These are phyloP conservation scores for Fusarium vanettenii DNA, from an alignment of 2,329 filamentous ascomycete species.

Conservation along the genomic window DNA sequence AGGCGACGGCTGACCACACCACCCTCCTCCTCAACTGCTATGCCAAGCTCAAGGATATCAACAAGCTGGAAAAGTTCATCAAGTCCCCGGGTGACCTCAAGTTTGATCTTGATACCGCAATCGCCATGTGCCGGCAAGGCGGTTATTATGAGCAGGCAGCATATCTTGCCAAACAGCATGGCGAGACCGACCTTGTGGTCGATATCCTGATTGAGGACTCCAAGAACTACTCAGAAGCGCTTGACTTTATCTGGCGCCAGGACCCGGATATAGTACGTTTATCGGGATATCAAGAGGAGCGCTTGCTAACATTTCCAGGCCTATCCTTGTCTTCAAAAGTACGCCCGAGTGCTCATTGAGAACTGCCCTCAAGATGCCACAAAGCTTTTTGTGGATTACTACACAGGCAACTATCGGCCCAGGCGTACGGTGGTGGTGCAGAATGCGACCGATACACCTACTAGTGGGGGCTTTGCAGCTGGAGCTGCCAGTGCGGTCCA, in stretches of 20 bases:
- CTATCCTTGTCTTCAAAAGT: constrained; percentile 93
- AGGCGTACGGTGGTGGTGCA: constrained; percentile 66
- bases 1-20: constrained; percentile 94
- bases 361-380: constrained; percentile 87
- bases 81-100: constrained; percentile 94
- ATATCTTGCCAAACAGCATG: constrained; percentile 93
- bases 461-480: constrained; percentile 60
- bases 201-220: constrained; percentile 97
- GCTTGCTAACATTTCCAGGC: constrained; percentile 65
- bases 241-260: constrained; percentile 91
- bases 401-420: constrained; percentile 84
- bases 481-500: constrained; percentile 82
- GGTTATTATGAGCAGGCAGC: constrained; percentile 98
- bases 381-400: constrained; percentile 92
- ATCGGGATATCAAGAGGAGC: rapidly evolving
- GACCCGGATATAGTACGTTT: constrained; percentile 78
- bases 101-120: constrained; percentile 97
- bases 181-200: constrained; percentile 92
- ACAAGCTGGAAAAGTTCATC: constrained; percentile 96
- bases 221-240: constrained; percentile 86
- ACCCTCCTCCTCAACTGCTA: constrained; percentile 97
- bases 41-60: constrained; percentile 96
- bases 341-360: constrained; percentile 89
- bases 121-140: constrained; percentile 96
- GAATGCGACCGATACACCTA: constrained; percentile 51